A percentile compares a stretch with the other conserved stretches of the same genome.
phyloP scores from a whole-genome alignment of 2,329 filamentous ascomycete genomes.

The Phoma sp. region DNA sequence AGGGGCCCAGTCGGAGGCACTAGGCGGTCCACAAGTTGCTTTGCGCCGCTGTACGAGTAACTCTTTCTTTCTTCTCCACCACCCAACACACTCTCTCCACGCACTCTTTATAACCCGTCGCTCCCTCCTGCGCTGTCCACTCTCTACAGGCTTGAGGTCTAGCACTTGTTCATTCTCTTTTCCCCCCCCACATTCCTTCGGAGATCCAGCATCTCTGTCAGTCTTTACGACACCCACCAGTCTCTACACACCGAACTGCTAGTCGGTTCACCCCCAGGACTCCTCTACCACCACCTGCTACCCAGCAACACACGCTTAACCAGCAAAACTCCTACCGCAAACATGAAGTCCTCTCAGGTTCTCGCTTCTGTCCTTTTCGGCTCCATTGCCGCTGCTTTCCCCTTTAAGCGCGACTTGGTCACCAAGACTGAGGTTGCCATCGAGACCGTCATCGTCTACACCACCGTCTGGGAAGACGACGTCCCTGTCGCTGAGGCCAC shows the following conservation, averaged over 20 bases:
- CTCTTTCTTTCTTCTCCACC: constrained; percentile 20
- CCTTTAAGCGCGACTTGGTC: constrained; percentile 44
- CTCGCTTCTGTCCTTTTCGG: constrained; percentile 45
- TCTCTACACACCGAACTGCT: constrained; percentile 41
- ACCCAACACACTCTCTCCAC: constrained; percentile 21
- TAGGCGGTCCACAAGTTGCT: constrained; percentile 18
- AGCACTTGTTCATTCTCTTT: constrained; percentile 40
- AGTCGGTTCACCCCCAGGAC: constrained; percentile 40
- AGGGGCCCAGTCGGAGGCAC: constrained; percentile 21
- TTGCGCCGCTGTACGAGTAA: constrained; percentile 8
- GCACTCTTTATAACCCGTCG: constrained; percentile 31
- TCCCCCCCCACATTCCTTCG: constrained; percentile 23
- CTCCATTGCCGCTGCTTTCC: constrained; percentile 40
- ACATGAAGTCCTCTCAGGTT: constrained; percentile 47
- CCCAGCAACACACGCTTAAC: constrained; percentile 24
- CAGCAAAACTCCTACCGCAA: constrained; percentile 20
- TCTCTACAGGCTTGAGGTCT: constrained; percentile 50
- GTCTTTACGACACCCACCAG: constrained; percentile 37
- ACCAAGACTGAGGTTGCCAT: constrained; percentile 42
- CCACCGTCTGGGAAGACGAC: constrained; percentile 43
- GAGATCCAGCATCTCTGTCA: constrained; percentile 45
- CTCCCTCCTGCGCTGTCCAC: constrained; percentile 39
- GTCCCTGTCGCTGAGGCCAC: constrained; percentile 22
- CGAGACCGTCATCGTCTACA: constrained; percentile 45
- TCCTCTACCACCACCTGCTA: constrained; percentile 22